Conservation (phyloP, 208 protist species). For the Leishmania mexicana region DNA sequence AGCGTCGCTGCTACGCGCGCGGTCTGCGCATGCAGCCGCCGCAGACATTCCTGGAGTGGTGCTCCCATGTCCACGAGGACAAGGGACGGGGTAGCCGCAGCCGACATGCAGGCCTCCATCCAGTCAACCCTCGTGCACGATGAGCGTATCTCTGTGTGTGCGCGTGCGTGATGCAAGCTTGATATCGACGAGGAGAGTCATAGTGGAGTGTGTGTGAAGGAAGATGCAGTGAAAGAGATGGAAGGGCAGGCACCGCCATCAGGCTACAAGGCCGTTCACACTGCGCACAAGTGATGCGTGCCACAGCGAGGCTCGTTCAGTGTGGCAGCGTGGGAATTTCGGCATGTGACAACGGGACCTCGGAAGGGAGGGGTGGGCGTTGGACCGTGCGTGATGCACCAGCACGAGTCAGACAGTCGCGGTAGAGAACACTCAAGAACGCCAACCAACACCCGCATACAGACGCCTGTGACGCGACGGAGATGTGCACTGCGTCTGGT, state of each 20-base stretch:
- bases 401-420: background rate
- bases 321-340: background rate
- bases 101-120: background rate
- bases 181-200: background rate
- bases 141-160: background rate
- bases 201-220: background rate
- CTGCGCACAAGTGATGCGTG: background rate
- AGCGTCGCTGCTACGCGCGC: conserved; percentile 5
- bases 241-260: background rate
- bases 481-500: too few species aligned
- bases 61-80: conserved; percentile 21
- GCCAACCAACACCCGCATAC: background rate
- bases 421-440: background rate
- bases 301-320: background rate
- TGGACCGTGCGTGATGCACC: background rate
- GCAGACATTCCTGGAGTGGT: conserved; percentile 23
- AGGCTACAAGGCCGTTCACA: background rate
- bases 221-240: background rate
- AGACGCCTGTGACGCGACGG: background rate
- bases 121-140: background rate
- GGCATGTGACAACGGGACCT: background rate
- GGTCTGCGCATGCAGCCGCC: conserved; percentile 20
- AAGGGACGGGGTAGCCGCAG: background rate
- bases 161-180: background rate
- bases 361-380: too few species aligned